Base-by-base conservation (phyloP, 2,329 filamentous ascomycete genomes). In the Tolypocladium pustulatum region DNA sequence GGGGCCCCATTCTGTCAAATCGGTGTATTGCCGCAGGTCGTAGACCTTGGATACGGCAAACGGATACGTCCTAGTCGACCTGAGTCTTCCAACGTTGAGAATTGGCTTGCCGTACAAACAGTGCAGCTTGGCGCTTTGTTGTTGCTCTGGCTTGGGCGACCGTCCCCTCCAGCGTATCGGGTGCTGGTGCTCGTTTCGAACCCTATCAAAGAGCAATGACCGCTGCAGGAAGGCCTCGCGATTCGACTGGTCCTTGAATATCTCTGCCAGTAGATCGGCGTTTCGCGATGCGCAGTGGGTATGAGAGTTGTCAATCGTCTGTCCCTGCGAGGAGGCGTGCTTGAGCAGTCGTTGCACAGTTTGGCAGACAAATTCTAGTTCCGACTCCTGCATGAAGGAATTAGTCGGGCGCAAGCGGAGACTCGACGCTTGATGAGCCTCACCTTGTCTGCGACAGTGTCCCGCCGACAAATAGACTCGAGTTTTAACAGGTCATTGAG, bases 31-130 rank as follows among this genome's bases (percentile, higher is more conserved):
- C 1, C 89, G 78, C 54, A 92, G 72, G 67, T 92, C 88, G 63
- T 92, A 93, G 3, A 92, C 87, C 61, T 83, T 82, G 53, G 84
- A 82, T 57, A 84, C 80, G 1, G 89, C 89, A 63, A 79, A 86
- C 1, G 84, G 81, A 67, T 84, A 85, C 1, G 75, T 75, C 20
- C 69, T 67, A 17, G 67, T 69, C 8, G 69, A 70, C 15, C 73
- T 65, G 13, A 71, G 70, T 34, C 72, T 67, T n/a, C 71, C 70
- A 30, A 68, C 61, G 36, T 70, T 71, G 30, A 78, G 68, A 3
- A 84, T 73, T 0, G 85, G 81, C n/a, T 81, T 78, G 22, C 89
- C 88, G 62, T 84, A 87, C 34, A 90, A 74, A 62, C 82, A 83
- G 68, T 91, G 88, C 30, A 92, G 73, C 67, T 87, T 87, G 30